Evolutionary conservation across 2,329 filamentous ascomycete genomes (phyloP).

Genomic region (Beauveria sp.): DNA sequence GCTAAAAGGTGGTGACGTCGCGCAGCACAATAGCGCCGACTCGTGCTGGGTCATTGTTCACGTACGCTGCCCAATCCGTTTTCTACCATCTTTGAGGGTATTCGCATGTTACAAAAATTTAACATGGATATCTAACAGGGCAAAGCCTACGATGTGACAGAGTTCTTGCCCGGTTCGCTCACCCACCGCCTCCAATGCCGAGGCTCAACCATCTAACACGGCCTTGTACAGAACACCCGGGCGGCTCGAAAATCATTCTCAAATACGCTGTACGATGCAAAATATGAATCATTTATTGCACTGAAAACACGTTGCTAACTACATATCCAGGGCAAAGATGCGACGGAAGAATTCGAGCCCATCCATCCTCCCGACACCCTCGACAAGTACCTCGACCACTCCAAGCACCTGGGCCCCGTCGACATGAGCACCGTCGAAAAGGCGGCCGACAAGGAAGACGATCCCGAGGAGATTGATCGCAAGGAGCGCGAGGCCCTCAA

Average conservation of each 20-base stretch:
- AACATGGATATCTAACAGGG: slow-evolving; percentile 36
- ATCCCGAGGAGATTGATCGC: slow-evolving; percentile 51
- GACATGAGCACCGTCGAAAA: slow-evolving; percentile 78
- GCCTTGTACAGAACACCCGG: slow-evolving; percentile 62
- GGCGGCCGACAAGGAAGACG: slow-evolving; percentile 60
- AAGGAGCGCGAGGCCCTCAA: slow-evolving; percentile 67
- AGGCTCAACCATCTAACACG: background rate
- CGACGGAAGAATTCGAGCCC: slow-evolving; percentile 84
- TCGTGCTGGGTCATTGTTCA: slow-evolving; percentile 92
- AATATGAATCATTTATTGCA: background rate
- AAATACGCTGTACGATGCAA: slow-evolving; percentile 65
- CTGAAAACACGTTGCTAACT: background rate
- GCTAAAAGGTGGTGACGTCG: slow-evolving; percentile 45
- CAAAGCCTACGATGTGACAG: slow-evolving; percentile 83
- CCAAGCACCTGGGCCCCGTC: slow-evolving; percentile 82
- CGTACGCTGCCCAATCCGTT: slow-evolving; percentile 30
- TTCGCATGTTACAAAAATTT: background rate
- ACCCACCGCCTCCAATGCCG: background rate
- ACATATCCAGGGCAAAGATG: slow-evolving; percentile 65
- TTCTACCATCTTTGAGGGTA: background rate
- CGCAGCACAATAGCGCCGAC: slow-evolving; percentile 69
- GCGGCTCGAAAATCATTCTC: slow-evolving; percentile 85
- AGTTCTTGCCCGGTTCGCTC: slow-evolving; percentile 65
- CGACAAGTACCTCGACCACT: slow-evolving; percentile 72
- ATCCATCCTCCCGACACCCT: slow-evolving; percentile 85